Percentiles rank a stretch among this genome's conserved stretches.
phyloP scores from a whole-genome alignment of 176 grass and related monocot genomes.

The Carex pumila region DNA sequence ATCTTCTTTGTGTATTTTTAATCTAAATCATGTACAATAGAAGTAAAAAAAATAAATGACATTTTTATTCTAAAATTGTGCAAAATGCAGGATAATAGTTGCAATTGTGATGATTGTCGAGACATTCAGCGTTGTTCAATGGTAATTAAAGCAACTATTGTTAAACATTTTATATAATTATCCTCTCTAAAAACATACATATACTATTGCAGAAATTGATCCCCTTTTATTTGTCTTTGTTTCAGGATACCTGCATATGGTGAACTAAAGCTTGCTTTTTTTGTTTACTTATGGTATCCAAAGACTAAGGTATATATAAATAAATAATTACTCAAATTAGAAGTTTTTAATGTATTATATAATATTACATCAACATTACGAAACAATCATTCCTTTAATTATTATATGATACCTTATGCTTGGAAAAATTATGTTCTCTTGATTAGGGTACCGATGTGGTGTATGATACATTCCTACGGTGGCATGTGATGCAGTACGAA shows the following conservation, averaged over 20 bases:
- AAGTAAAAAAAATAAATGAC: neutral
- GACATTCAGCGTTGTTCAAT: constrained; percentile 35
- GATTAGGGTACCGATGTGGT: constrained; percentile 67
- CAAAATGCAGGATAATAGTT: constrained; percentile 82
- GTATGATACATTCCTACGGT: constrained; percentile 73
- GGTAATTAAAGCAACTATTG: constrained; percentile 29
- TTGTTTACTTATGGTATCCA: constrained; percentile 97
- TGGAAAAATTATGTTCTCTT: neutral
- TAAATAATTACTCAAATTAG: neutral
- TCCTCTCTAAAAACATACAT: too few species aligned
- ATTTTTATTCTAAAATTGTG: constrained; percentile 1
- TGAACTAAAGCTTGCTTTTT: constrained; percentile 71
- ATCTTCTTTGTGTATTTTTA: neutral
- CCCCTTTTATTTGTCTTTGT: neutral
- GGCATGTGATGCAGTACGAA: constrained; percentile 89
- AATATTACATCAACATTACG: neutral
- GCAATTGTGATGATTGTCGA: constrained; percentile 64
- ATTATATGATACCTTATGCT: neutral
- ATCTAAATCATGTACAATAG: neutral
- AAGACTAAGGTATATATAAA: constrained; percentile 52
- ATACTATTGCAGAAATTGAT: neutral
- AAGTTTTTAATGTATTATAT: neutral
- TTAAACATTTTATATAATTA: too few species aligned
- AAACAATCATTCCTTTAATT: neutral
- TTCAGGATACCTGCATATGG: constrained; percentile 80